Base-by-base conservation (phyloP, 495 filamentous ascomycete species). In the Parathielavia appendiculata region DNA sequence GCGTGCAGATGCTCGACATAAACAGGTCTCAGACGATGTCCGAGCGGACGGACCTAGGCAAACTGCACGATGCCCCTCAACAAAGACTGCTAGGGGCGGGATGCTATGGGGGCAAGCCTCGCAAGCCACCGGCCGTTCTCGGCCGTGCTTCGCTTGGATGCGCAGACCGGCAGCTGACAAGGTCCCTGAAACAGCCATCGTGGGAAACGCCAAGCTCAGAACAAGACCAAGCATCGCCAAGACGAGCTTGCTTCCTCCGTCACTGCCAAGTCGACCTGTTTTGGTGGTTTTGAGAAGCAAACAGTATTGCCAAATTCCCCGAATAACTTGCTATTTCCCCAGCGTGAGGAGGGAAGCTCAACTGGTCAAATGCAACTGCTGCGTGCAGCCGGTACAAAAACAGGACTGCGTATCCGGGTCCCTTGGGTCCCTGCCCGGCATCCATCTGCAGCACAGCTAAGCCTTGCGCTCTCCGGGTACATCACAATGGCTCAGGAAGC, bases 141-240 rank as follows among this genome's bases (percentile, higher is more conserved):
- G 57, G 47, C n/a, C 16, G 50, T 54, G 34, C 40, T 55, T 67
- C 59, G 62, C 57, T 65, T 65, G 38, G 65, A 65, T 67, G 59
- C 57, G 56, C 20, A 59, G 49, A 50, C 43, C 52, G 35, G 30
- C 49, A 17, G 6, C 40, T 10, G 16, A 48, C 52, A 60, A 43
- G 61, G 58, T 63, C 61, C 61, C 59, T 62, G 64, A 66, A 58
- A 64, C 61, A 54, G 47, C 32, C 47, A 22, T 13, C 11, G 44
- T 39, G 44, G 51, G 38, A 39, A 34, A 34, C 34, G 51, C 58
- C 57, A 53, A 59, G 57, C 5, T 4, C n/a, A 47, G n/a, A 5
- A 41, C 30, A 32, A 36, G 48, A 36, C 45, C 45, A 22, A 47
- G 45, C 12, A 30, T 34, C 39, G 30, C 19, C 34, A 39, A 39